Evolutionary conservation across 2,329 filamentous ascomycete genomes (phyloP).

Genomic region (Fusarium miscanthi): DNA sequence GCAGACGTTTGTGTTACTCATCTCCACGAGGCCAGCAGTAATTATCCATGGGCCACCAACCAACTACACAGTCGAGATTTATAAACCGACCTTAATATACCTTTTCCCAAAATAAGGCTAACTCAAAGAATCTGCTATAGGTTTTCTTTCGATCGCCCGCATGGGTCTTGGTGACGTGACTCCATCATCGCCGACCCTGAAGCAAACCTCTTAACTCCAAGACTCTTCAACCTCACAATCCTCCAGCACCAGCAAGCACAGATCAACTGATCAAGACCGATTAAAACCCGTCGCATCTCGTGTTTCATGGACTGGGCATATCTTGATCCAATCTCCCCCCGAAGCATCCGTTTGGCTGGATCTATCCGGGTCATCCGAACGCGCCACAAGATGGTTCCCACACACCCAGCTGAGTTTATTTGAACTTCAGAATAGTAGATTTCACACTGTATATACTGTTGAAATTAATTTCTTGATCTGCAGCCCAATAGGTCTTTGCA

Average conservation of each 20-base stretch:
- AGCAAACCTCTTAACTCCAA: background rate
- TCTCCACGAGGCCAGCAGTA: background rate
- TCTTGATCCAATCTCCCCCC: background rate
- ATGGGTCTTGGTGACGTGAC: rapidly evolving
- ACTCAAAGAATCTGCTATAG: rapidly evolving
- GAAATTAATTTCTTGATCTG: rapidly evolving
- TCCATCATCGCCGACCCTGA: background rate
- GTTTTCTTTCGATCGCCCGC: rapidly evolving
- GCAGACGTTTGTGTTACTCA: background rate
- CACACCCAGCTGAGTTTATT: background rate
- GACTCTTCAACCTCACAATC: background rate
- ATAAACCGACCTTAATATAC: rapidly evolving
- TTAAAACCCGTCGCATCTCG: background rate
- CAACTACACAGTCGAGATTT: rapidly evolving
- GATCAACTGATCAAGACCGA: background rate
- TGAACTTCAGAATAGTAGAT: background rate
- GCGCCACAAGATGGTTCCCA: background rate
- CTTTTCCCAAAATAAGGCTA: rapidly evolving
- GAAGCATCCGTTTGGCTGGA: background rate
- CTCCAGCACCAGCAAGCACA: background rate
- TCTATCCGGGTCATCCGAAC: constrained; percentile 1
- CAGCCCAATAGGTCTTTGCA: rapidly evolving
- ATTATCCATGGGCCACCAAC: background rate
- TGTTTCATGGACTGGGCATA: background rate
- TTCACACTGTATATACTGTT: background rate